Base-by-base conservation (phyloP, 805 yeast species). In the Candida vaughaniae region DNA sequence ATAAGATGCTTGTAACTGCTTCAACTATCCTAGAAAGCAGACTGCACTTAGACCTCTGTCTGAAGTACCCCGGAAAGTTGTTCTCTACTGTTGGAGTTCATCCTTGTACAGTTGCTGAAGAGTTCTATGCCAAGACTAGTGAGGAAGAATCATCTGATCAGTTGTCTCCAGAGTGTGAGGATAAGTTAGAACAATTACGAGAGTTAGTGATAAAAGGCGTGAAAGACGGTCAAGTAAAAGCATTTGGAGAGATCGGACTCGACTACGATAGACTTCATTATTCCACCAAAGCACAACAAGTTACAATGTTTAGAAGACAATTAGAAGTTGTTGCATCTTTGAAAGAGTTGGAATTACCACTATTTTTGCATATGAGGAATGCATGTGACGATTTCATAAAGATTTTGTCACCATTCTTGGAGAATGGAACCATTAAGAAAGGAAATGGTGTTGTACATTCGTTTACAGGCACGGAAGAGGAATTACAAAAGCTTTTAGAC, bases 201-300 rank as follows among this genome's bases (percentile, higher is more conserved):
- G 47, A 60, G 2, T 47, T 83, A n/a, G 76, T 79, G 0, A 42
- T 58, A 5, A 48, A 62, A 1, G 85, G 88, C 4, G 55, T 60
- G 20, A 52, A 64, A 6, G 46, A 54, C 10, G 84, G 84, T 1
- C 49, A 64, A 3, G 83, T 93, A 18, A 75, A 75, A 50, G 93
- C 96, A 1, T 82, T 90, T 63, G 99, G 99, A 10, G 99, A 93
- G 61, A 79, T 93, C 34, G 99, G 99, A 0, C 67, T 93, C 32
- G 99, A 93, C 56, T 91, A 90, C 56, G 99, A 93, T 59, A 66
- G 99, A 42, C 64, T 93, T 34, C 82, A 85, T 49, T 85, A 78
- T 52, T 77, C 96, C 0, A 66, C 85, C 2, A 77, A 69, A 39
- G 81, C 75, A 5, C 75, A 77, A 43, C 99, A 93, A 57, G 48